Evolutionary conservation across 345 rosid genomes (phyloP), one percentile per base, ranked within the genome.

Genomic region (Camelina laxa): DNA sequence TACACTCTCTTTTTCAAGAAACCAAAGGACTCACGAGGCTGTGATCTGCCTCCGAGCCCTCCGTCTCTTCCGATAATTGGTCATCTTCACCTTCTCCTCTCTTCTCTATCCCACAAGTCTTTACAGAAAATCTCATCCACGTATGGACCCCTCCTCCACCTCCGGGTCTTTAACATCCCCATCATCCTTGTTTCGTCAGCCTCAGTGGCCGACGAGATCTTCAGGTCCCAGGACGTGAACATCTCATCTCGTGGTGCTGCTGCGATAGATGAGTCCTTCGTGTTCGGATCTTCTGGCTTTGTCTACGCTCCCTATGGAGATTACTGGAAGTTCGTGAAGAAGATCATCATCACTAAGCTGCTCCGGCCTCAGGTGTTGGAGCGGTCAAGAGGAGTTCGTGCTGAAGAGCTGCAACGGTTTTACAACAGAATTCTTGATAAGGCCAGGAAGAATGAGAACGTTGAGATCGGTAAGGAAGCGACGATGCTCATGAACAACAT

Each of bases 11-110:
- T 36, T 14, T 59, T 59, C 45, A 59, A 11, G 45, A 59, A 59
- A 35, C 10, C 45, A 11, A 59, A 35, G 20, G 16, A 41, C 12
- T 39, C 51, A 39, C 50, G 33, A 53, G 45, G 60, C 3, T 53
- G 11, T 30, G 13, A 53, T 6, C 54, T 72, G 12, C 76, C 69
- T 50, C 69, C 69, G 1, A 72, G 61, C 11, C 60, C 72, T 15
- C 61, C 72, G 0, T 67, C 72, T 36, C 38, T 67, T 1, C 50
- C 61, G 0, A 54, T 39, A 38, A 54, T 68, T 4, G 72, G 72
- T 6, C 72, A 67, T 54, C 51, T 67, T 67, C 62, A 67, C 62
- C 72, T 53, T 53, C 49, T 67, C 8, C 61, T 67, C 11, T 51
- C 61, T 53, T 7, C 19, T 53, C 11, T 51, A 53, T 2, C 20